Evolutionary conservation across 1,284 basidiomycete species (phyloP).

Genomic region (Cutaneotrichosporon mucoides): DNA sequence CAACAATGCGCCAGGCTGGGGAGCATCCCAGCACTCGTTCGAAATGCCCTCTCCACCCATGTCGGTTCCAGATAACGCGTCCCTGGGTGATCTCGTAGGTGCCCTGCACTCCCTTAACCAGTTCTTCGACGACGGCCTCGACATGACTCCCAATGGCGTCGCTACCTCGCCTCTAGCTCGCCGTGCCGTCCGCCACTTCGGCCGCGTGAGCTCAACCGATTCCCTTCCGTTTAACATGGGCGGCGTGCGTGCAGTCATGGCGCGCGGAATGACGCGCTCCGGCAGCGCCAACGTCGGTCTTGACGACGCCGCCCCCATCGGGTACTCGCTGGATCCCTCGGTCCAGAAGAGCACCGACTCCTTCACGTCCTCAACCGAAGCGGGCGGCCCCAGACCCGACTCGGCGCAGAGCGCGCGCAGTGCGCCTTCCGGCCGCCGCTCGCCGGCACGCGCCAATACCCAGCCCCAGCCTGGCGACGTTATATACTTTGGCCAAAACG

Average conservation of each 20-base stretch:
- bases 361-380: background rate
- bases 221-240: constrained; percentile 4
- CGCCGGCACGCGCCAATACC: background rate
- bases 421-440: background rate
- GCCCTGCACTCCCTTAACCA: constrained; percentile 79
- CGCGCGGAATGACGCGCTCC: constrained; percentile 10
- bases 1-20: constrained; percentile 6
- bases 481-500: background rate
- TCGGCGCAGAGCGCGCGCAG: constrained; percentile 4
- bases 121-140: constrained; percentile 68
- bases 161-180: constrained; percentile 13
- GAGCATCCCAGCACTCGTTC: constrained; percentile 24
- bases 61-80: constrained; percentile 56
- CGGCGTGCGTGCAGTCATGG: constrained; percentile 11
- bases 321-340: background rate
- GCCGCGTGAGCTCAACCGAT: constrained; percentile 10
- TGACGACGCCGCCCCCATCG: background rate
- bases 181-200: background rate
- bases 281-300: background rate
- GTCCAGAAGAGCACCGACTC: constrained; percentile 1
- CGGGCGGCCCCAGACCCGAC: background rate
- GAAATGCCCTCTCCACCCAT: constrained; percentile 60
- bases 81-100: constrained; percentile 78
- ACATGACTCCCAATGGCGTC: constrained; percentile 11
- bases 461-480: constrained; percentile 2